phyloP scores from a whole-genome alignment of 192 early-diverging fungal genomes.

The Martensiomyces pterosporus region DNA sequence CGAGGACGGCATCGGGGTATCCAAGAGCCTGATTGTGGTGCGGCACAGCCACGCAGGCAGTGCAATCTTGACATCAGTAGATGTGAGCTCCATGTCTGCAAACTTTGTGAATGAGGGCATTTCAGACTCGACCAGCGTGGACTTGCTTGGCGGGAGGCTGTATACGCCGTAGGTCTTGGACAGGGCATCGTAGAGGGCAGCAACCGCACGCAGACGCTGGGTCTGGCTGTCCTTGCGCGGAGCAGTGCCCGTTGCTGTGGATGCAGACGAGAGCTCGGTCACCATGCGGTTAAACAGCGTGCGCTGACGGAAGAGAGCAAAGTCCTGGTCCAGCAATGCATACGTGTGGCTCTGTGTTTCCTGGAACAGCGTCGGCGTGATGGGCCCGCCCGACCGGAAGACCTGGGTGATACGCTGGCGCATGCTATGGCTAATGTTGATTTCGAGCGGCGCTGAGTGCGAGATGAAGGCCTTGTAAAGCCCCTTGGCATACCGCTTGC shows the following conservation, averaged over 20 bases:
- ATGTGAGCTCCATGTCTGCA: constrained; percentile 46
- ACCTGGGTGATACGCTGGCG: constrained; percentile 21
- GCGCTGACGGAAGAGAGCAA: constrained; percentile 41
- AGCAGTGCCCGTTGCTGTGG: neutral
- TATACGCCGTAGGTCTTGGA: constrained; percentile 22
- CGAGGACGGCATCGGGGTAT: constrained; percentile 26
- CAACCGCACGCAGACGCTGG: constrained; percentile 26
- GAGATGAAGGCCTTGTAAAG: constrained; percentile 49
- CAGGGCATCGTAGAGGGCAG: constrained; percentile 32
- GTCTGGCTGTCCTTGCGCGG: constrained; percentile 17
- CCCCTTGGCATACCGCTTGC: constrained; percentile 44
- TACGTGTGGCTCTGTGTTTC: constrained; percentile 37
- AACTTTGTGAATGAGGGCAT: constrained; percentile 40
- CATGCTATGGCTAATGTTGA: constrained; percentile 45
- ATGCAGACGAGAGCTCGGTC: constrained; percentile 29
- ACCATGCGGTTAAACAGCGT: constrained; percentile 38
- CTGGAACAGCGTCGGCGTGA: constrained; percentile 19
- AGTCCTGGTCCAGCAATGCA: constrained; percentile 40
- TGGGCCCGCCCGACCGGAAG: constrained; percentile 17
- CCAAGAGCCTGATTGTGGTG: constrained; percentile 33
- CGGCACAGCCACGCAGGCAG: constrained; percentile 50
- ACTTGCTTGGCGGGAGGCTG: constrained; percentile 20
- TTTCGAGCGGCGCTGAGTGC: constrained; percentile 36
- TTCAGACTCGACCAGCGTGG: constrained; percentile 30
- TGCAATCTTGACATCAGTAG: constrained; percentile 19